A percentile compares a stretch with the other conserved stretches of the same genome.
Conservation (phyloP, 345 rosid species). For the Pistacia atlantica region DNA sequence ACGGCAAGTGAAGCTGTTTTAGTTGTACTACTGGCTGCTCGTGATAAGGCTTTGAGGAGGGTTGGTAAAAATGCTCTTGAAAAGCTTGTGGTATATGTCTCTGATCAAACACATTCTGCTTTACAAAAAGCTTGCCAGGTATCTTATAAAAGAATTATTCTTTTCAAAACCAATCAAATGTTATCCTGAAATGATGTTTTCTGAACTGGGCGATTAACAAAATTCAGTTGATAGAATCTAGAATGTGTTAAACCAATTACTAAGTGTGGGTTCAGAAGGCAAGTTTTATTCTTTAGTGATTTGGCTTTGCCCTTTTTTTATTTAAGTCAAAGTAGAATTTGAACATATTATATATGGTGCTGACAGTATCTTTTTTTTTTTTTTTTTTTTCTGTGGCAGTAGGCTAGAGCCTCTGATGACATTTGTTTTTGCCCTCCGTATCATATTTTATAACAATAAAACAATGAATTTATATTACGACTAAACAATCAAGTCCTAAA, state of each 20-base stretch:
- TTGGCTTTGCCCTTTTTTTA: not conserved
- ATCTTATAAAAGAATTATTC: slow-evolving; percentile 8
- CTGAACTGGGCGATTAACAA: not conserved
- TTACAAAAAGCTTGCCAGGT: slow-evolving; percentile 92
- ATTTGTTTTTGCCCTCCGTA: not conserved
- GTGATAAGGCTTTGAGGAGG: slow-evolving; percentile 55
- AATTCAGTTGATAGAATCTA: not conserved
- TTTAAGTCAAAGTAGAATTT: not conserved
- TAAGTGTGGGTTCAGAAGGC: not conserved
- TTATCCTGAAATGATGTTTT: not conserved
- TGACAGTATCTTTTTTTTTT: not conserved
- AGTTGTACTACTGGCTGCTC: slow-evolving; percentile 79
- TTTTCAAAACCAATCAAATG: too few species aligned
- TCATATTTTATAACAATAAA: not conserved
- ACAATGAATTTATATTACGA: not conserved
- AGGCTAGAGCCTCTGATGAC: not conserved
- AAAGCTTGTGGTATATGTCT: slow-evolving; percentile 81
- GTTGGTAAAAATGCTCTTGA: slow-evolving; percentile 60
- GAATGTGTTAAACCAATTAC: not conserved
- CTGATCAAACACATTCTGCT: slow-evolving; percentile 91
- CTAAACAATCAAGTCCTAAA: not conserved
- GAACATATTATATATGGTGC: not conserved
- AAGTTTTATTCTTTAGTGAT: not conserved
- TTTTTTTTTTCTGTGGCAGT: not conserved
- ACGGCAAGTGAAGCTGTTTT: slow-evolving; percentile 93